These are phyloP conservation scores for Penicillium lagena DNA, from an alignment of 495 filamentous ascomycete species.

Conservation along the genomic window DNA sequence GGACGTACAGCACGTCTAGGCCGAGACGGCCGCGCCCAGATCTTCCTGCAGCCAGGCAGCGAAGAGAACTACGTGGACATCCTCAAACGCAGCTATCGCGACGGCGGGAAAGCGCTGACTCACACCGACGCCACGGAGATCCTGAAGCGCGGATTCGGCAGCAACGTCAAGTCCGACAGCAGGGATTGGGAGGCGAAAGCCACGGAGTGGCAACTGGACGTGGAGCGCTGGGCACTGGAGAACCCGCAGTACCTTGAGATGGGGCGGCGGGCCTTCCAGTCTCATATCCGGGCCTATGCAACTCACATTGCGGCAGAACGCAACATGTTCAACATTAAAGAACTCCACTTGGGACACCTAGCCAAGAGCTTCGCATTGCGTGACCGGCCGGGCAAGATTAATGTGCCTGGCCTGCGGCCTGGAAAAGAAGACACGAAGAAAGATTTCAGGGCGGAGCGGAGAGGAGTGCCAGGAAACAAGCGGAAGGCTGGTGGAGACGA, in stretches of 20 bases:
- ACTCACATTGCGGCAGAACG: conserved; percentile 85
- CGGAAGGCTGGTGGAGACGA: conserved; percentile 32
- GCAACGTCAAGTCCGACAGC: conserved; percentile 29
- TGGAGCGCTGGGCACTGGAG: conserved; percentile 65
- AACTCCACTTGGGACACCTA: conserved; percentile 84
- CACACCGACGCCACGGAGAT: conserved; percentile 54
- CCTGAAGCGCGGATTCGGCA: conserved; percentile 53
- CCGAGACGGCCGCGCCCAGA: conserved; percentile 74
- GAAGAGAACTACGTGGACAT: conserved; percentile 86
- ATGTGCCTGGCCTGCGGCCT: conserved; percentile 54
- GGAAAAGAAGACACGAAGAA: conserved; percentile 39
- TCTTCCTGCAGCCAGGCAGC: conserved; percentile 83
- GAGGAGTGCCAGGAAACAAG: conserved; percentile 28
- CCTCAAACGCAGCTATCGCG: conserved; percentile 53
- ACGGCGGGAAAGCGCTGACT: conserved; percentile 46
- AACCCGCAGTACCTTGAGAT: conserved; percentile 58
- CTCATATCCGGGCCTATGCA: conserved; percentile 88
- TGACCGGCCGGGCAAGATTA: conserved; percentile 82
- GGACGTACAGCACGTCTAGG: conserved; percentile 93
- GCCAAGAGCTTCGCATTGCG: conserved; percentile 89
- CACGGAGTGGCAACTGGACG: conserved; percentile 69
- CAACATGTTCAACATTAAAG: conserved; percentile 78
- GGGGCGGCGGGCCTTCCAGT: conserved; percentile 77
- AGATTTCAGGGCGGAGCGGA: conserved; percentile 39
- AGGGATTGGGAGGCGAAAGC: conserved; percentile 62